Conservation (phyloP, 78 protist species). For the Diacronema lutheri region DNA sequence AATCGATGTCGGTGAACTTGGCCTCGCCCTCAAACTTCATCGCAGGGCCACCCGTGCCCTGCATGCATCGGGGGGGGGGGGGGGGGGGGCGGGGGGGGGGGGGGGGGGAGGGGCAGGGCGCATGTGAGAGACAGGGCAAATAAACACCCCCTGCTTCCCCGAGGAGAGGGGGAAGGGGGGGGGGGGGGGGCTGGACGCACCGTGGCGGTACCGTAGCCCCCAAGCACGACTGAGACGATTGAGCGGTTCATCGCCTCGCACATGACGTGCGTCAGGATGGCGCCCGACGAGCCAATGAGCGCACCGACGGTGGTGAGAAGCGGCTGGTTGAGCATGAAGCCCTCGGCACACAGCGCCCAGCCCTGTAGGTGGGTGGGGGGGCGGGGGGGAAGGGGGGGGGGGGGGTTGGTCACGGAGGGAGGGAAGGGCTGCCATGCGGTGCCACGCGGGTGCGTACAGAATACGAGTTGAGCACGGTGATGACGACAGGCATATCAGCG, state of each 20-base stretch:
- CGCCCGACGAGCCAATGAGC: constrained; percentile 93
- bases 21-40: constrained; percentile 11
- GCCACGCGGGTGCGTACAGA: constrained; percentile 82
- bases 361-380: constrained; percentile 20
- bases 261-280: constrained; percentile 94
- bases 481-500: constrained; percentile 98
- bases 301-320: constrained; percentile 91
- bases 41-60: background rate
- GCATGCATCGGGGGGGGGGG: no score
- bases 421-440: no score
- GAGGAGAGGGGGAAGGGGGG: no score
- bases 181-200: no score
- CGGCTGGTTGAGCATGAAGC: constrained; percentile 54
- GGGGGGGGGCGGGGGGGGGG: no score
- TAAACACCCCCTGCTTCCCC: no score
- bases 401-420: no score
- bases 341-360: constrained; percentile 57
- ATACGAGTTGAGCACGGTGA: constrained; percentile 89
- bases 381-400: no score
- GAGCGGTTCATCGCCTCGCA: constrained; percentile 93
- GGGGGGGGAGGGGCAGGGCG: no score
- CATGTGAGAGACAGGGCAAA: no score
- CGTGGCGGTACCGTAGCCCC: constrained; percentile 80
- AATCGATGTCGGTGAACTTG: background rate
- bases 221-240: constrained; percentile 80